These are phyloP conservation scores for Aspergillus carlsbadensis DNA, from an alignment of 495 filamentous ascomycete species.

Conservation along the genomic window DNA sequence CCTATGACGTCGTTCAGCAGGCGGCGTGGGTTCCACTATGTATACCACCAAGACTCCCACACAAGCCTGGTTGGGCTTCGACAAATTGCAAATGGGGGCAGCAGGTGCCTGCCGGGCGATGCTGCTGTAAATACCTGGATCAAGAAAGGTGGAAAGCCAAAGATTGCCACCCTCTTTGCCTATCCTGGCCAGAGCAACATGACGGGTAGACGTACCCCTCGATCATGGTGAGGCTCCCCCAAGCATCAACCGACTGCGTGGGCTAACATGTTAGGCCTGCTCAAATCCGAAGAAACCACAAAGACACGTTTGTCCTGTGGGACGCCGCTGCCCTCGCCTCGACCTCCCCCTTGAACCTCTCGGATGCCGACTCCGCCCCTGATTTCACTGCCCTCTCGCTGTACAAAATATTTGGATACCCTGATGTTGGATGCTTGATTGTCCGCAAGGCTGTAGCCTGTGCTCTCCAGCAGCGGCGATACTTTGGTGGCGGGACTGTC, in stretches of 20 bases:
- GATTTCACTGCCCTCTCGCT: slow-evolving; percentile 73
- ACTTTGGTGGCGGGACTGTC: slow-evolving; percentile 79
- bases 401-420: slow-evolving; percentile 84
- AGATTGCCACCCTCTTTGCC: slow-evolving; percentile 59
- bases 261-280: slow-evolving; percentile 50
- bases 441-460: slow-evolving; percentile 62
- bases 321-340: slow-evolving; percentile 74
- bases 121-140: slow-evolving; percentile 69
- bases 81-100: slow-evolving; percentile 54
- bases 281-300: slow-evolving; percentile 45
- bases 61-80: slow-evolving; percentile 72
- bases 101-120: slow-evolving; percentile 63
- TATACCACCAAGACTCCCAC: slow-evolving; percentile 72
- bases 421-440: slow-evolving; percentile 70
- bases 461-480: slow-evolving; percentile 61
- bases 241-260: neutral
- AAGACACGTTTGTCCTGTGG: slow-evolving; percentile 61
- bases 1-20: neutral
- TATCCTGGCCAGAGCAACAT: slow-evolving; percentile 82
- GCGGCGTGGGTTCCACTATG: slow-evolving; percentile 55
- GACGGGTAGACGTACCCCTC: slow-evolving; percentile 66
- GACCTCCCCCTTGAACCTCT: slow-evolving; percentile 63
- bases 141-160: neutral
- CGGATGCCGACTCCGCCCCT: slow-evolving; percentile 57
- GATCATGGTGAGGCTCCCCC: slow-evolving; percentile 2